Percentiles rank a stretch among this genome's conserved stretches.
phyloP scores from a whole-genome alignment of 805 yeast genomes.

The Starmerella bombi region DNA sequence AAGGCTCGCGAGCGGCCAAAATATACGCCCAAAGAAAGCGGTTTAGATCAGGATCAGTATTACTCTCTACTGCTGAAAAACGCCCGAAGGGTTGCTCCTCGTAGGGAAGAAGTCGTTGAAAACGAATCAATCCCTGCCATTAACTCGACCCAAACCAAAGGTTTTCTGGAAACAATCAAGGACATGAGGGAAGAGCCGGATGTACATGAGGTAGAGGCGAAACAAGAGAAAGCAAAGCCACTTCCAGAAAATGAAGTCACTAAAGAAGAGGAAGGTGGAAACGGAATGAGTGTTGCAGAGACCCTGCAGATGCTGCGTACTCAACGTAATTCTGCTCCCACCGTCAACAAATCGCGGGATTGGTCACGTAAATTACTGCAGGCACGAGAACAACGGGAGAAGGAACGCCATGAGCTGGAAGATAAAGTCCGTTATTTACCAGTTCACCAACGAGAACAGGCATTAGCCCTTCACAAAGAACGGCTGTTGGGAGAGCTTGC shows the following conservation, averaged over 20 bases:
- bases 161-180: too few relatives aligned
- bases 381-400: constrained; percentile 16
- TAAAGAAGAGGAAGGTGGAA: too few relatives aligned
- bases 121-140: constrained; percentile 22
- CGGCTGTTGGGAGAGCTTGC: constrained; percentile 23
- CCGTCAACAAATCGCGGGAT: neutral
- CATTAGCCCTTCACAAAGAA: constrained; percentile 22
- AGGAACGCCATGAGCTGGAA: constrained; percentile 19
- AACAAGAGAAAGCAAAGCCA: too few relatives aligned
- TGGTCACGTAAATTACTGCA: constrained; percentile 13
- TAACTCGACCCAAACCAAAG: too few relatives aligned
- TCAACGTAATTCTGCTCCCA: neutral
- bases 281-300: too few relatives aligned
- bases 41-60: neutral
- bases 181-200: too few relatives aligned
- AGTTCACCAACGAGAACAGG: constrained; percentile 26
- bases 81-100: neutral
- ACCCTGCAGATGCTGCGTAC: constrained; percentile 26
- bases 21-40: neutral
- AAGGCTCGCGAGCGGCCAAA: neutral
- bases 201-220: too few relatives aligned
- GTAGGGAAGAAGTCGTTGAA: neutral
- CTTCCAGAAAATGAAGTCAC: too few relatives aligned
- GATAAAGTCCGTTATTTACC: constrained; percentile 23
- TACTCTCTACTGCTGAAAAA: neutral